phyloP scores from a whole-genome alignment of 768 basidiomycete species.

The Cystofilobasidium bisporidii region DNA sequence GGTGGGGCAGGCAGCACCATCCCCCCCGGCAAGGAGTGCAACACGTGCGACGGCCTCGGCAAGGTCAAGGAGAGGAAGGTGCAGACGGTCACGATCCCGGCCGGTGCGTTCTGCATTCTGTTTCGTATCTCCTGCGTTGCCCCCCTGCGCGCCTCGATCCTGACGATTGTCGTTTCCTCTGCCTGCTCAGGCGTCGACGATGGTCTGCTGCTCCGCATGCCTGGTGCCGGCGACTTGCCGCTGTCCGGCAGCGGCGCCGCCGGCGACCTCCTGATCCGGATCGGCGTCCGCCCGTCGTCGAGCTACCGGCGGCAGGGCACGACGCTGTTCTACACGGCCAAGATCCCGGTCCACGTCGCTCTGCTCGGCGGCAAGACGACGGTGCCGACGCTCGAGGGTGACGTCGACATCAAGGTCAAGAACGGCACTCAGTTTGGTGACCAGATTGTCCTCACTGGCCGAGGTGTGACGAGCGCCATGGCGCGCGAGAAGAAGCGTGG shows the following conservation, averaged over 20 bases:
- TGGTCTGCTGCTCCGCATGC: conserved; percentile 27
- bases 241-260: conserved; percentile 62
- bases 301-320: conserved; percentile 81
- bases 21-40: conserved; percentile 67
- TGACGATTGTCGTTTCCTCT: too few relatives aligned
- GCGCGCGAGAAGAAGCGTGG: conserved; percentile 54
- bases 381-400: conserved; percentile 88
- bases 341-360: conserved; percentile 81
- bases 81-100: conserved; percentile 71
- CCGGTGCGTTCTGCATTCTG: conserved; percentile 50
- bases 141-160: too few relatives aligned
- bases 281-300: conserved; percentile 73
- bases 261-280: conserved; percentile 79
- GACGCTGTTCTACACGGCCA: conserved; percentile 79
- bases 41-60: conserved; percentile 72
- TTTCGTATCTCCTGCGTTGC: neutral
- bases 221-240: conserved; percentile 53
- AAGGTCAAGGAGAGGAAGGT: conserved; percentile 70
- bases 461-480: conserved; percentile 63
- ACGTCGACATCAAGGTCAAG: conserved; percentile 87
- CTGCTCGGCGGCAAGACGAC: conserved; percentile 85
- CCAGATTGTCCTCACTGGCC: conserved; percentile 85
- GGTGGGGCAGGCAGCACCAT: conserved; percentile 69
- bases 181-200: conserved; percentile 23
- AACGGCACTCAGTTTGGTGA: conserved; percentile 91